phyloP scores from a whole-genome alignment of 2,329 filamentous ascomycete genomes.

The Aureobasidium sp. region DNA sequence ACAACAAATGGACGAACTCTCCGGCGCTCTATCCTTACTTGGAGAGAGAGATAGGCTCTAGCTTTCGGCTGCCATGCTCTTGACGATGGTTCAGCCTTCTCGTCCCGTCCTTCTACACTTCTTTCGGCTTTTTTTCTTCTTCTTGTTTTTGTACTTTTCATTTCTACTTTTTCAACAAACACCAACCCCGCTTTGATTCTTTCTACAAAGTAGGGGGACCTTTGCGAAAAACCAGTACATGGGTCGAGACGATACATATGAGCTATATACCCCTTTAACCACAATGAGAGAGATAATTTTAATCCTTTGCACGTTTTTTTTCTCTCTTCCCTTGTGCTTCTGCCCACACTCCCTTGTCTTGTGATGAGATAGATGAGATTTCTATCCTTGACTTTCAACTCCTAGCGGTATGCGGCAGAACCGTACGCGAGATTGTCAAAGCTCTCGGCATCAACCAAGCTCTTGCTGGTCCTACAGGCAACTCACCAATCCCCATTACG shows the following conservation, averaged over 20 bases:
- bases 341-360: no score
- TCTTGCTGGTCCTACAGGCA: no score
- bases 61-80: not conserved
- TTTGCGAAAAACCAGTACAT: not conserved
- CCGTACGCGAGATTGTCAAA: no score
- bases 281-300: slow-evolving; percentile 7
- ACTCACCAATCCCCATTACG: no score
- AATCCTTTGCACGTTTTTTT: not conserved
- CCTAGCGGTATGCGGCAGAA: no score
- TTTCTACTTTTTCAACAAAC: not conserved
- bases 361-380: no score
- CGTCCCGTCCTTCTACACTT: not conserved
- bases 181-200: not conserved
- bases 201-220: not conserved
- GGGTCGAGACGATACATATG: slow-evolving; percentile 4
- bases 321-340: no score
- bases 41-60: not conserved
- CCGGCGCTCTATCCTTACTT: not conserved
- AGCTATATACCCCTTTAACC: slow-evolving; percentile 5
- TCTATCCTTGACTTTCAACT: no score
- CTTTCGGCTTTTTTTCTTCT: not conserved
- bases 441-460: no score
- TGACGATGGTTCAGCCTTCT: not conserved
- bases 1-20: not conserved
- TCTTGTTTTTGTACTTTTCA: not conserved